Evolutionary conservation across 176 grass and related monocot species (phyloP).

Genomic region (Aegilops longissima): DNA sequence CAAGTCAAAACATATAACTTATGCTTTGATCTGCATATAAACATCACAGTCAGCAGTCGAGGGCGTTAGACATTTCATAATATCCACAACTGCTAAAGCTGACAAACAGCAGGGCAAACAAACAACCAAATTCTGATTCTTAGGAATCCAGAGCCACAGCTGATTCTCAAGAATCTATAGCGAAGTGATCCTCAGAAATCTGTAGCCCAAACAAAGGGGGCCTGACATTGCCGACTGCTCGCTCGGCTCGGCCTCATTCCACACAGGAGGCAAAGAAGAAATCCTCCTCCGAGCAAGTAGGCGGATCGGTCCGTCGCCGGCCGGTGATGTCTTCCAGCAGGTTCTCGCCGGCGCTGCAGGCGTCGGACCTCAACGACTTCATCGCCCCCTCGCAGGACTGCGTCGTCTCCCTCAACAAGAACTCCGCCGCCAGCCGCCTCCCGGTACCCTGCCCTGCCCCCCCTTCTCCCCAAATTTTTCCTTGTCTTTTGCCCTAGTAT

Average conservation of each 20-base stretch:
- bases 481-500: not conserved
- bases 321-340: constrained; percentile 68
- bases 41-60: no score
- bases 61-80: no score
- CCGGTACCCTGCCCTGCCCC: constrained; percentile 18
- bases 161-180: no score
- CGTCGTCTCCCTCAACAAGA: constrained; percentile 74
- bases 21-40: no score
- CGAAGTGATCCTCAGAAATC: no score
- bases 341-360: constrained; percentile 88
- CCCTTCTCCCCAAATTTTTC: no score
- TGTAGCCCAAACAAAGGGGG: no score
- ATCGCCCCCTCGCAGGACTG: constrained; percentile 95
- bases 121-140: no score
- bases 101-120: no score
- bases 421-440: constrained; percentile 42
- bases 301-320: not conserved
- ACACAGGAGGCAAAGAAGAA: not conserved
- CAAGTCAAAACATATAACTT: no score
- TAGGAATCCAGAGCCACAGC: no score
- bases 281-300: not conserved
- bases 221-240: not conserved
- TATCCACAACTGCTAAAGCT: no score
- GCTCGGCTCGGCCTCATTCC: not conserved
- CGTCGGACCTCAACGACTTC: constrained; percentile 98